Conservation (phyloP, 164 flowering plant species). For the Berberis thunbergii region DNA sequence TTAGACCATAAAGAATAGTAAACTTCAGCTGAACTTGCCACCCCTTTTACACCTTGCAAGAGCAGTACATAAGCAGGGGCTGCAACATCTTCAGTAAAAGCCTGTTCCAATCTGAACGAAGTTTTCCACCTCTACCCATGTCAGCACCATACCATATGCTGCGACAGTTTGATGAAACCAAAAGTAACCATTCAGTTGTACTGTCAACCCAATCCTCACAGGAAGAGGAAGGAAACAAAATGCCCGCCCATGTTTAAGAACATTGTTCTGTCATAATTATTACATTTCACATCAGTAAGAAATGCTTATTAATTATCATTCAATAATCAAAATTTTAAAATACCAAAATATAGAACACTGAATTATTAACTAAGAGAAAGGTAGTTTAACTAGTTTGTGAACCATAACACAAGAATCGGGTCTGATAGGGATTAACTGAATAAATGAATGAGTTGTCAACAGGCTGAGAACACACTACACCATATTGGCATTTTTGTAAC, state of each 20-base stretch:
- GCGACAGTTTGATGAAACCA: constrained; percentile 94
- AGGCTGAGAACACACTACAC: too few species aligned
- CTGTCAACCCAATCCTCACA: constrained; percentile 71
- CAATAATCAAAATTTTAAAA: background rate
- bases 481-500: too few species aligned
- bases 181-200: constrained; percentile 93
- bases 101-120: constrained; percentile 92
- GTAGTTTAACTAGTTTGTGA: too few species aligned
- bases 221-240: constrained; percentile 97
- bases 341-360: too few species aligned
- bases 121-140: constrained; percentile 95
- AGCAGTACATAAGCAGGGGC: constrained; percentile 54
- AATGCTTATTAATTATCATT: background rate
- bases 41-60: constrained; percentile 46
- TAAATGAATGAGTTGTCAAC: too few species aligned
- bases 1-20: constrained; percentile 80
- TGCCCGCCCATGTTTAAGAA: constrained; percentile 65
- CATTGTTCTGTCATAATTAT: constrained; percentile 44
- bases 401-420: too few species aligned
- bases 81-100: constrained; percentile 82
- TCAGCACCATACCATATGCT: constrained; percentile 98
- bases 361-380: too few species aligned
- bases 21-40: constrained; percentile 40
- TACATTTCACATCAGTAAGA: background rate
- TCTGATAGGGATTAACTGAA: too few species aligned